Evolutionary conservation across 768 basidiomycete genomes (phyloP), one percentile per base, ranked within the genome.

Genomic region (Termitomyces sp.): DNA sequence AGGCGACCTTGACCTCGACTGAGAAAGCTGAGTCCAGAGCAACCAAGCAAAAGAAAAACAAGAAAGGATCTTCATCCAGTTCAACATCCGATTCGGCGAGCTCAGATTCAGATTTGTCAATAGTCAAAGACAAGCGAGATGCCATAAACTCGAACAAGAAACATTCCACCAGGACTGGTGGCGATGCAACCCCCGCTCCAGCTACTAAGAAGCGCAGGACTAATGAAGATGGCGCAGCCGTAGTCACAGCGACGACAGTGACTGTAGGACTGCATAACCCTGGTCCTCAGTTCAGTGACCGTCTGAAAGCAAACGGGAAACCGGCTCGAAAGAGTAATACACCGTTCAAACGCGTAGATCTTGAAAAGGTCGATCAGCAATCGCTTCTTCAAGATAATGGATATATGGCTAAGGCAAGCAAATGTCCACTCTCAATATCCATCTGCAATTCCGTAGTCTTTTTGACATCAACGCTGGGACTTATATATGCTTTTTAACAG

Each of bases 291-390:
- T 61, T 65, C 5, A 60, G 61, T 18, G 62, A 58, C 15, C 36
- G 59, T 41, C 59, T 57, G 41, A 70, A 67, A 57, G 64, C 53
- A 12, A 63, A 59, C 27, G 62, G 75, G 61, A 75, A 76, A 66
- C 51, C 60, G 2, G 75, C 66, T 24, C 73, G 76, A 41, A 73
- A 77, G 65, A 64, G 68, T 37, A 88, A 85, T 66, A 80, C 83
- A 54, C 87, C 91, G 20, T 99, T 98, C 78, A 84, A 85, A 68
- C 78, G 95, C 27, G 82, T 95, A 60, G 87, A 94, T 63, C 76
- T 79, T 2, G 84, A 88, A 20, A 76, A 83, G 45, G 76, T 90
- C 4, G 63, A 70, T 33, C 15, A 67, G 0, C 69, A 73, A 16
- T 55, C 71, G 18, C 60, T 80, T 31, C 65, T 80, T 30, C 65